A percentile compares a stretch with the other conserved stretches of the same genome.
Evolutionary conservation across 2,329 filamentous ascomycete species (phyloP).

Genomic region (Aspergillus neoniger): DNA sequence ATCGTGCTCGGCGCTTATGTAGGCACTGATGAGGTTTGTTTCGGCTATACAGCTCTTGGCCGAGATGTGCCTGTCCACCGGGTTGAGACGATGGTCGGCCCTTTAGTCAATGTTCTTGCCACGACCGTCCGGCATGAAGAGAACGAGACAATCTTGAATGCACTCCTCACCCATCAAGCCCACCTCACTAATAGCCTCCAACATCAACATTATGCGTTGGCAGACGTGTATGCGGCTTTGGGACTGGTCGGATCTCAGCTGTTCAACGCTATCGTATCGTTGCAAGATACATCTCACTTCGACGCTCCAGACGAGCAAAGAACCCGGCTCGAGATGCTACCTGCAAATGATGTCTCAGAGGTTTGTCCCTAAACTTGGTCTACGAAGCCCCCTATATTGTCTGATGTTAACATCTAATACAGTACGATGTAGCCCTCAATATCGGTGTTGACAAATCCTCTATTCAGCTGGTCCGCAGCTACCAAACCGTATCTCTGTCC

Average conservation of each 20-base stretch:
- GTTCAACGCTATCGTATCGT: not conserved
- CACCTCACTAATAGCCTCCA: not conserved
- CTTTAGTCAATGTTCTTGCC: not conserved
- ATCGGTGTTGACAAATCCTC: not conserved
- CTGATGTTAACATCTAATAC: not conserved
- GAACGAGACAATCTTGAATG: not conserved
- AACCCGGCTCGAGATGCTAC: not conserved
- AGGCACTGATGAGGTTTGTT: constrained; percentile 40
- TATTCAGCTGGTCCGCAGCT: not conserved
- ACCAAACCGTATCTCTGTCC: not conserved
- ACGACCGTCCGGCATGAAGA: not conserved
- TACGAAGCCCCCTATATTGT: not conserved
- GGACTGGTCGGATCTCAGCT: not conserved
- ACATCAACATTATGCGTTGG: not conserved
- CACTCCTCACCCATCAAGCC: not conserved
- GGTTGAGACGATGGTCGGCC: constrained; percentile 22
- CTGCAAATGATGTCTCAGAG: not conserved
- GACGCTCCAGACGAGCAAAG: not conserved
- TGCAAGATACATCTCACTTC: not conserved
- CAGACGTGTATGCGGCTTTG: not conserved
- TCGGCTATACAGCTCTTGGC: constrained; percentile 44
- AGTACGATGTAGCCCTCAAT: not conserved
- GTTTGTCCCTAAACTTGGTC: not conserved
- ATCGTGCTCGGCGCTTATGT: constrained; percentile 39
- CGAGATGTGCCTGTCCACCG: constrained; percentile 37